These are phyloP conservation scores for Hypoxylon perforatum DNA, from an alignment of 495 filamentous ascomycete species.

Conservation along the genomic window DNA sequence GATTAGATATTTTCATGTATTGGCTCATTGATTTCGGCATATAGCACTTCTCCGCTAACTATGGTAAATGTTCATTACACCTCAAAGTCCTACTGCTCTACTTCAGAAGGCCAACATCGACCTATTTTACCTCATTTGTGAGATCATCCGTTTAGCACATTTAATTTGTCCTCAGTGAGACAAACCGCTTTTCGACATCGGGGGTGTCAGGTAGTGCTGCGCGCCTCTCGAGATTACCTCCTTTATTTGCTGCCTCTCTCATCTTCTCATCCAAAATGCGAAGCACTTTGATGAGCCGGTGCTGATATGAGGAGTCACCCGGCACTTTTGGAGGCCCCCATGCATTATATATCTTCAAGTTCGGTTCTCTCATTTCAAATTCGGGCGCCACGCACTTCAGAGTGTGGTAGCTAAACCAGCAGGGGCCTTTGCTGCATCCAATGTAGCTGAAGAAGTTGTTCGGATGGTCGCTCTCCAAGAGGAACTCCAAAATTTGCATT, in stretches of 20 bases:
- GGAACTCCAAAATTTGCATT: slow-evolving; percentile 11
- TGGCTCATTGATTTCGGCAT: too few species aligned
- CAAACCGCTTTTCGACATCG: neutral
- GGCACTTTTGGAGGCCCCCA: slow-evolving; percentile 12
- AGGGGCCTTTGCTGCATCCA: slow-evolving; percentile 25
- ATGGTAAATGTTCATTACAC: too few species aligned
- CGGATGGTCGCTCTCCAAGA: neutral
- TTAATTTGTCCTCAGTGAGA: neutral
- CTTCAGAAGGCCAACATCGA: too few species aligned
- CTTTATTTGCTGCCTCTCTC: neutral
- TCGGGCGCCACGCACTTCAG: slow-evolving; percentile 1
- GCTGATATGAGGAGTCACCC: neutral
- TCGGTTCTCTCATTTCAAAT: slow-evolving; percentile 11
- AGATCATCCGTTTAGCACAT: too few species aligned
- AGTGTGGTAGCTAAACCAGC: slow-evolving; percentile 25
- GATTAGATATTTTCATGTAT: too few species aligned
- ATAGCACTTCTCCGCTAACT: too few species aligned
- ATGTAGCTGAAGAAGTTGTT: slow-evolving; percentile 19
- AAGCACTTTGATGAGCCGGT: neutral
- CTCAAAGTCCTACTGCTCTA: too few species aligned
- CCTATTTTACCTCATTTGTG: too few species aligned
- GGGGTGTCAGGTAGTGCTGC: slow-evolving; percentile 1
- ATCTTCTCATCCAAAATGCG: slow-evolving; percentile 1
- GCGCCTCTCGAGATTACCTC: neutral
- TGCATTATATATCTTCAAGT: slow-evolving; percentile 13